These are phyloP conservation scores for Daldinia loculata DNA, from an alignment of 495 filamentous ascomycete genomes.

Conservation along the genomic window DNA sequence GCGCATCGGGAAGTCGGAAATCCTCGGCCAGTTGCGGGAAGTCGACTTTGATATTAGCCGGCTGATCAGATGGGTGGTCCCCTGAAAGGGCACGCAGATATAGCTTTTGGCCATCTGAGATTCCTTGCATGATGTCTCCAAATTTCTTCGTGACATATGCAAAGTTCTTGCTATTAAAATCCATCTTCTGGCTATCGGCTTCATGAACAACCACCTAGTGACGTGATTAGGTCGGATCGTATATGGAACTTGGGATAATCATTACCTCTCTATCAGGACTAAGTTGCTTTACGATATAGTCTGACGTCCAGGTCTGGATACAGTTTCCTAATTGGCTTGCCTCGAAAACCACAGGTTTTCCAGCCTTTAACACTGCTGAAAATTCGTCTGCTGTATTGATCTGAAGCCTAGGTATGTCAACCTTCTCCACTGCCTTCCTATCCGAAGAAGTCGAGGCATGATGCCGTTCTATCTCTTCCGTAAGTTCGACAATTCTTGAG, in stretches of 20 bases:
- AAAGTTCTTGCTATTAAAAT: slow-evolving; percentile 86
- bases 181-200: slow-evolving; percentile 70
- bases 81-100: slow-evolving; percentile 81
- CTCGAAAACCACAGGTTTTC: slow-evolving; percentile 72
- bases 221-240: slow-evolving; percentile 31
- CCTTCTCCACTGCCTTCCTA: slow-evolving; percentile 22
- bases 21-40: slow-evolving; percentile 74
- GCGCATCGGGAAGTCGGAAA: slow-evolving; percentile 72
- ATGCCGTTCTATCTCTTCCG: slow-evolving; percentile 22
- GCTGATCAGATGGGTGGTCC: slow-evolving; percentile 70
- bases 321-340: slow-evolving; percentile 73
- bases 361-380: slow-evolving; percentile 61
- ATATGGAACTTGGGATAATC: slow-evolving; percentile 17
- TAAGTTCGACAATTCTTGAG: slow-evolving; percentile 33
- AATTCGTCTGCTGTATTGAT: slow-evolving; percentile 66
- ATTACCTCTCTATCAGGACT: slow-evolving; percentile 70
- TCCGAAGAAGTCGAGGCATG: not conserved
- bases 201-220: slow-evolving; percentile 75
- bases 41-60: slow-evolving; percentile 72
- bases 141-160: slow-evolving; percentile 74
- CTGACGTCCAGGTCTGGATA: slow-evolving; percentile 69
- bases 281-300: slow-evolving; percentile 71
- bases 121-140: slow-evolving; percentile 70
- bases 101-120: slow-evolving; percentile 65
- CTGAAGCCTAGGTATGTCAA: slow-evolving; percentile 58